Base-by-base conservation (phyloP, 768 basidiomycete genomes). In the Xerocomus potaroensis region DNA sequence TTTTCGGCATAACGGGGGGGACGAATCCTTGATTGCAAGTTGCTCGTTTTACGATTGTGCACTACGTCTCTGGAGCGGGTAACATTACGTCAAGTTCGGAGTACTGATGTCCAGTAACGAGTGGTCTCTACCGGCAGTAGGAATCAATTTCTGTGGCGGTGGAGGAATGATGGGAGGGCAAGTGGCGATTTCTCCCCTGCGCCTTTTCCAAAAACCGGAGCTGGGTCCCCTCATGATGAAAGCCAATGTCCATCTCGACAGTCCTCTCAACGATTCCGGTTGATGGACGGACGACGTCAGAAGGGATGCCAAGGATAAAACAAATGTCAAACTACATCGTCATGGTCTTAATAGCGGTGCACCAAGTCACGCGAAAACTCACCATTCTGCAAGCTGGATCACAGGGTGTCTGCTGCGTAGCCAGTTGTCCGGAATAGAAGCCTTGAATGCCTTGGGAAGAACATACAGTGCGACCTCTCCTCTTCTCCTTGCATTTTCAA, bases 41-140 rank as follows among this genome's bases (percentile, higher is more conserved):
- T 94, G 92, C 62, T 96, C 92, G 15, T 99, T 99, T 69, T 99
- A 98, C 60, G 96, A 99, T 60, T 90, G 92, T 62, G 66, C 72
- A 30, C 62, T 97, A 66, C 79, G 83, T 61, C 57, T 93, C 15
- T 99, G 95, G 94, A 69, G 65, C 36, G 85, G 75, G 26, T 92
- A 63, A 77, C 39, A 11, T 38, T 35, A 41, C 10, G 31, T 2
- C 19, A n/a, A 8, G 32, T 24, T 9, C 26, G 26, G 38, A 21
- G 11, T 27, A 22, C 22, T n/a, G 34, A 21, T 16, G 11, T 21
- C 15, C 24, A 15, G 26, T 8, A 35, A 31, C 19, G 19, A 39
- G 10, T 16, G 11, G 3, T 43, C n/a, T 10, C 9, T 22, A 11
- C 16, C 8, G 16, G 5, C 3, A 23, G 35, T 8, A n/a, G 18